Evolutionary conservation across 441 rosid species (phyloP).

Genomic region (Omphalea diandra): DNA sequence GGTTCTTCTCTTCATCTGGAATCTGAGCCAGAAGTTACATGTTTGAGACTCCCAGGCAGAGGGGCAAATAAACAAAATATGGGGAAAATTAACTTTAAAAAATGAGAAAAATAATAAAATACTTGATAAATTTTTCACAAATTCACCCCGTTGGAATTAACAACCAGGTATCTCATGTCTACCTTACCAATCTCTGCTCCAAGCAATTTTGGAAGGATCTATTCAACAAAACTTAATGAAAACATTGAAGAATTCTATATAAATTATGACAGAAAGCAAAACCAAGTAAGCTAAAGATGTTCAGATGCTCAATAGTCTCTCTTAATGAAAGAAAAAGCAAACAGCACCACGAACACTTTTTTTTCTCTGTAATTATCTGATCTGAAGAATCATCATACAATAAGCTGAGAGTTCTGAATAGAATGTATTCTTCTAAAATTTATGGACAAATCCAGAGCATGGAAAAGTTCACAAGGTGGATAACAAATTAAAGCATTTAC

Average conservation of each 20-base stretch:
- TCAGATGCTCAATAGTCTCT: not conserved
- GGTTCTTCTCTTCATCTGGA: constrained; percentile 94
- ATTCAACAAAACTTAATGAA: not conserved
- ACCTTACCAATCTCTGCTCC: not conserved
- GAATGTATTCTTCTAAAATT: not conserved
- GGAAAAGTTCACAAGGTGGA: not conserved
- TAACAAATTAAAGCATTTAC: not conserved
- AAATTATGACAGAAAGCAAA: not conserved
- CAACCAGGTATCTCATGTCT: not conserved
- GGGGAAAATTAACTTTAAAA: not conserved
- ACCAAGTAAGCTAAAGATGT: not conserved
- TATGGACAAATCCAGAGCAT: not conserved
- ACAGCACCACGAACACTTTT: not conserved
- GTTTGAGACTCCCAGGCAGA: not conserved
- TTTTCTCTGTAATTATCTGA: not conserved
- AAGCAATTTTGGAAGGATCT: not conserved
- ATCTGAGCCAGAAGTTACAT: constrained; percentile 44
- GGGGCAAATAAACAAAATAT: not conserved
- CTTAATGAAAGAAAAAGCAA: too few relatives aligned
- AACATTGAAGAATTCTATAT: not conserved
- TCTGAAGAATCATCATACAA: not conserved
- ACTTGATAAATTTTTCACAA: not conserved
- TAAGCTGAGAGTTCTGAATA: not conserved
- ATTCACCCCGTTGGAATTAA: not conserved
- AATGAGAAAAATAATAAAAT: not conserved